These are phyloP conservation scores for Lentinula novae-zelandiae DNA, from an alignment of 1,284 basidiomycete genomes.

Conservation along the genomic window DNA sequence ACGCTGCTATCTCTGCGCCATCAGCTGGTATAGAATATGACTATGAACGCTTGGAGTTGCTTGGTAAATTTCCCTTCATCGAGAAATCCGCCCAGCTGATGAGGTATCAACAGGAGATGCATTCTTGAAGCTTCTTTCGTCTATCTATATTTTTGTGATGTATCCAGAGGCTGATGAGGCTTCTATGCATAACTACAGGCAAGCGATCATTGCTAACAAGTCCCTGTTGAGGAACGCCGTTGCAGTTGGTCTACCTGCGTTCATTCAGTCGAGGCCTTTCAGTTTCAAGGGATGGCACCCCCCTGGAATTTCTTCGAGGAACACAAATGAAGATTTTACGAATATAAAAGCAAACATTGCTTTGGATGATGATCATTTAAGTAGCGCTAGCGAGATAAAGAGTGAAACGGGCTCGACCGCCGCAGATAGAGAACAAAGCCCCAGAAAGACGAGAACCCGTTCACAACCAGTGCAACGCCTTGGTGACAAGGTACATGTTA, in stretches of 20 bases:
- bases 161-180: conserved; percentile 62
- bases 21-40: conserved; percentile 63
- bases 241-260: conserved; percentile 56
- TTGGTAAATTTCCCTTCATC: conserved; percentile 44
- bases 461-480: conserved; percentile 49
- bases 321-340: background rate
- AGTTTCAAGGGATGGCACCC: conserved; percentile 63
- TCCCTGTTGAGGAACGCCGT: conserved; percentile 55
- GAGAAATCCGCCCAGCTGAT: conserved; percentile 11
- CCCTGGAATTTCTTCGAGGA: conserved; percentile 32
- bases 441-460: conserved; percentile 26
- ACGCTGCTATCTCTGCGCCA: conserved; percentile 64
- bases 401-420: conserved; percentile 15
- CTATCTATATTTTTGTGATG: conserved; percentile 68
- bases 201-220: conserved; percentile 71
- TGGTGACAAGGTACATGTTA: conserved; percentile 63
- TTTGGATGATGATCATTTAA: background rate
- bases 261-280: conserved; percentile 71
- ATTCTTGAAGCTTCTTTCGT: conserved; percentile 74
- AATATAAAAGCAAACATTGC: background rate
- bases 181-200: conserved; percentile 57
- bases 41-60: conserved; percentile 78
- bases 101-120: conserved; percentile 56
- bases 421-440: conserved; percentile 36
- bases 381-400: background rate